Evolutionary conservation across 441 rosid species (phyloP).

Genomic region (Sinapis alba): DNA sequence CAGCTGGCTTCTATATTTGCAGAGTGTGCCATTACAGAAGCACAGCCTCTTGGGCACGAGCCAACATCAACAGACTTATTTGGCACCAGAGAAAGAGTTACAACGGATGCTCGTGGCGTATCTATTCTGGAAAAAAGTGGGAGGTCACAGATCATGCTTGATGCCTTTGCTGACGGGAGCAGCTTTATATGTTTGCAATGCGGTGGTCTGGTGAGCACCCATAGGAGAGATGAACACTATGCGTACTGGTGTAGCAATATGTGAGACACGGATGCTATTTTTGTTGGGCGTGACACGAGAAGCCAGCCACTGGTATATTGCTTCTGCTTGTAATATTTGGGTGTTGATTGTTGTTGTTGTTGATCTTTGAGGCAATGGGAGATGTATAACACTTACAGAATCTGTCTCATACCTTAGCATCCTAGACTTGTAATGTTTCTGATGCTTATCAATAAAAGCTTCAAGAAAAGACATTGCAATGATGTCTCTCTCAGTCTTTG

Average conservation of each 20-base stretch:
- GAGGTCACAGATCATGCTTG: constrained; percentile 76
- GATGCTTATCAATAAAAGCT: constrained; percentile 9
- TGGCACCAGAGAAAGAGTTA: constrained; percentile 32
- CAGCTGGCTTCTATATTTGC: constrained; percentile 92
- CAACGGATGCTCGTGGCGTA: constrained; percentile 48
- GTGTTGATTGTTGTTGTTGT: constrained; percentile 7
- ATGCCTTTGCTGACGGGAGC: constrained; percentile 92
- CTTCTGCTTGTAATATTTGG: constrained; percentile 8
- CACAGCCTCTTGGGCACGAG: constrained; percentile 54
- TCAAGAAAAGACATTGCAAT: background rate
- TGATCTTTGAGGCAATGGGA: background rate
- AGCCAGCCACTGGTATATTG: background rate
- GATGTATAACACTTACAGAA: background rate
- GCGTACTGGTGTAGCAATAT: constrained; percentile 81
- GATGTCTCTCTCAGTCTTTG: background rate
- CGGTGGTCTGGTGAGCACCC: constrained; percentile 88
- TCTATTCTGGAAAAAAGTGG: constrained; percentile 89
- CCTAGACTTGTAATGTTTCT: constrained; percentile 11
- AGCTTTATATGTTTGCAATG: constrained; percentile 89
- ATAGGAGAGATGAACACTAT: constrained; percentile 87
- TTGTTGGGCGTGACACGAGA: constrained; percentile 3
- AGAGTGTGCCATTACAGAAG: constrained; percentile 90
- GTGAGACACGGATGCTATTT: constrained; percentile 34
- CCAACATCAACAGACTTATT: constrained; percentile 21
- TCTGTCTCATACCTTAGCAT: background rate